These are phyloP conservation scores for Alloascoidea africana DNA, from an alignment of 805 yeast species.

Conservation along the genomic window DNA sequence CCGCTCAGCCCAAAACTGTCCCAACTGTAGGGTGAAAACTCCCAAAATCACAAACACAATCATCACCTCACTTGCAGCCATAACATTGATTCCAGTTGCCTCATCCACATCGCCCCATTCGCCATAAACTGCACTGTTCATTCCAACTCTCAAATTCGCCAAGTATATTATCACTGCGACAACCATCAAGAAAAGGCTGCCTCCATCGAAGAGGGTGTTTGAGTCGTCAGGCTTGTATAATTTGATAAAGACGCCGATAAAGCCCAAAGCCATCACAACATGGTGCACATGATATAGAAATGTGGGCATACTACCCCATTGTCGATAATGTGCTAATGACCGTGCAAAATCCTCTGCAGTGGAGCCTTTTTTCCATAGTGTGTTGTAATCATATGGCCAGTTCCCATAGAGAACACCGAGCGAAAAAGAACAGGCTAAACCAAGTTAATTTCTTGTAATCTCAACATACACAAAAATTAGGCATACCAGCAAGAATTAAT, in stretches of 20 bases:
- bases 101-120: constrained; percentile 91
- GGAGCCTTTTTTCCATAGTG: constrained; percentile 49
- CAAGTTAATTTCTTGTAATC: constrained; percentile 6
- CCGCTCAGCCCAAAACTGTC: constrained; percentile 75
- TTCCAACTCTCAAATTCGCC: constrained; percentile 75
- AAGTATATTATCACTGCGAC: constrained; percentile 65
- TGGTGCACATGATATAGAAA: constrained; percentile 49
- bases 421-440: constrained; percentile 48
- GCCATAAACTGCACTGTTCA: constrained; percentile 49
- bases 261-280: constrained; percentile 43
- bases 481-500: constrained; percentile 9
- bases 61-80: constrained; percentile 81
- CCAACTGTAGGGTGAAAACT: constrained; percentile 73
- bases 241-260: constrained; percentile 60
- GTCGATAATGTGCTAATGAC: constrained; percentile 60
- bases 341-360: constrained; percentile 37
- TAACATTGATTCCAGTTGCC: constrained; percentile 74
- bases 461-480: constrained; percentile 10
- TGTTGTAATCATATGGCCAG: constrained; percentile 65
- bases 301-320: constrained; percentile 54
- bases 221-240: constrained; percentile 81
- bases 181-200: constrained; percentile 60
- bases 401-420: constrained; percentile 70
- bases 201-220: constrained; percentile 80
- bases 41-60: constrained; percentile 59